phyloP scores from a whole-genome alignment of 768 basidiomycete species.

The Pisolithus sp. region DNA sequence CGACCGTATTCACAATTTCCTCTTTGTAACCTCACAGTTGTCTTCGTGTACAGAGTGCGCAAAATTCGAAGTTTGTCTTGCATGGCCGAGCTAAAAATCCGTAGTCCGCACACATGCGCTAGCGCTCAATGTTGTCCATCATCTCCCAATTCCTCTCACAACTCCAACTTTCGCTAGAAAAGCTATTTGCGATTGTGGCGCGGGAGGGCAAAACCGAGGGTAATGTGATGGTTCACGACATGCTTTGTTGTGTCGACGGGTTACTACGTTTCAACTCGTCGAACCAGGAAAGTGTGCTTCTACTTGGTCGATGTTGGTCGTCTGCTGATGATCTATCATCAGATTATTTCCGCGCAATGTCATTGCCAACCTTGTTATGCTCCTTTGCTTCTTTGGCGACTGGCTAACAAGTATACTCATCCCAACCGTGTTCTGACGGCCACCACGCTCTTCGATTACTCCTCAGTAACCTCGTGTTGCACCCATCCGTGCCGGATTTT shows the following conservation, averaged over 20 bases:
- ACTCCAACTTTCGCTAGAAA: too few relatives aligned
- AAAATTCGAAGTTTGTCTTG: too few relatives aligned
- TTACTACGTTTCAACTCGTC: conserved; percentile 88
- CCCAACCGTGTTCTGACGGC: conserved; percentile 22
- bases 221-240: conserved; percentile 77
- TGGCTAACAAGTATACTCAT: conserved; percentile 77
- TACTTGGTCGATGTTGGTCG: neutral
- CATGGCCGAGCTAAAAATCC: too few relatives aligned
- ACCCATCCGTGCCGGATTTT: conserved; percentile 73
- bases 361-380: conserved; percentile 61
- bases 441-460: conserved; percentile 52
- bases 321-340: conserved; percentile 11
- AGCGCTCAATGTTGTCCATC: too few relatives aligned
- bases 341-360: conserved; percentile 95
- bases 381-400: conserved; percentile 61
- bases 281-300: conserved; percentile 64
- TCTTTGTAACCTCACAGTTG: too few relatives aligned
- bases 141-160: too few relatives aligned
- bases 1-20: too few relatives aligned
- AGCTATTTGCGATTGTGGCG: conserved; percentile 80
- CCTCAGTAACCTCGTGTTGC: conserved; percentile 47
- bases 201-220: conserved; percentile 91
- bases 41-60: too few relatives aligned
- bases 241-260: conserved; percentile 80
- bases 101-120: too few relatives aligned